phyloP scores from a whole-genome alignment of 2,329 filamentous ascomycete genomes.

The Ophiostoma sp. region DNA sequence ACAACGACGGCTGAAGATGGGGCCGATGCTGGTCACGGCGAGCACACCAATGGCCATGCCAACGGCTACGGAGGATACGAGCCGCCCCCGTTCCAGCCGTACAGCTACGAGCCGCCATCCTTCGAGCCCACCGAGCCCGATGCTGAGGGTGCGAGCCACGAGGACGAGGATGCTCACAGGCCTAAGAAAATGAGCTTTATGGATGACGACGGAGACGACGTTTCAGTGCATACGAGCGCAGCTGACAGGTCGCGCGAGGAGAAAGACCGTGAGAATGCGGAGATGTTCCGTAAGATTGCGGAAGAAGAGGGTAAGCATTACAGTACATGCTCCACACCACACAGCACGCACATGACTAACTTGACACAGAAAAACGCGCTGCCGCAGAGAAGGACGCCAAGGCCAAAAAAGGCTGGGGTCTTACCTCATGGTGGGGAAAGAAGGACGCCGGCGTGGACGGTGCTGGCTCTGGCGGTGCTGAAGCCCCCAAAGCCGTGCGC shows the following conservation, averaged over 20 bases:
- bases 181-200: constrained; percentile 65
- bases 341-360: not conserved
- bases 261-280: constrained; percentile 73
- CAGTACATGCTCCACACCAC: not conserved
- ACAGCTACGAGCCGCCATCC: constrained; percentile 53
- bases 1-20: not conserved
- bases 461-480: constrained; percentile 31
- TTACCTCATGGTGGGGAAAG: constrained; percentile 70
- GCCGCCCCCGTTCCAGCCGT: constrained; percentile 57
- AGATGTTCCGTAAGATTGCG: constrained; percentile 78
- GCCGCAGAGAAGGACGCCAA: constrained; percentile 46
- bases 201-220: constrained; percentile 78
- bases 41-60: constrained; percentile 44
- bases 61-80: constrained; percentile 49
- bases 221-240: constrained; percentile 48
- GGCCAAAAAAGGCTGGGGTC: constrained; percentile 68
- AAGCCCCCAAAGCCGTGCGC: constrained; percentile 64
- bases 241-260: constrained; percentile 58
- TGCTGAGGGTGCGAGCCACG: constrained; percentile 35
- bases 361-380: constrained; percentile 46
- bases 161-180: constrained; percentile 44
- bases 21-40: constrained; percentile 20
- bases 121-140: constrained; percentile 47
- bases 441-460: constrained; percentile 50
- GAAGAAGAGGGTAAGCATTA: constrained; percentile 52